phyloP scores from a whole-genome alignment of 2,329 filamentous ascomycete genomes.

The Diaporthe ilicicola region DNA sequence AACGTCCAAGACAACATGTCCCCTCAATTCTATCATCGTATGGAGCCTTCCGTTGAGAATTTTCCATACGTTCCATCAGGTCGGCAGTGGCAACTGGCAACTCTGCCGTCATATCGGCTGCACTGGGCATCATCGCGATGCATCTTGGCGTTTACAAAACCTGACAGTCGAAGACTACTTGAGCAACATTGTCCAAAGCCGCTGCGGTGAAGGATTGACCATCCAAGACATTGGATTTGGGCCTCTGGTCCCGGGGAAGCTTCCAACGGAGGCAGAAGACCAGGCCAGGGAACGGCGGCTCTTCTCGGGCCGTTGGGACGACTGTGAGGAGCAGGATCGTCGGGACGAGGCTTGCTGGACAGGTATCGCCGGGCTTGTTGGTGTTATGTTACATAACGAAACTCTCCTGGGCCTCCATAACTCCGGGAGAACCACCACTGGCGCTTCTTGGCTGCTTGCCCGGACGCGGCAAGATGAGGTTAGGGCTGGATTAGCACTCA shows the following conservation, averaged over 20 bases:
- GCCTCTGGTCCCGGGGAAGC: not conserved
- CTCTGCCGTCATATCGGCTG: not conserved
- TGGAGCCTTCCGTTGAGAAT: slow-evolving; percentile 21
- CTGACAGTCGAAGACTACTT: not conserved
- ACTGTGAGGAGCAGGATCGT: not conserved
- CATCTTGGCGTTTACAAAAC: not conserved
- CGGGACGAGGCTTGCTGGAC: not conserved
- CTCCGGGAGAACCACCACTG: not conserved
- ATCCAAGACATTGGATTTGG: slow-evolving; percentile 4
- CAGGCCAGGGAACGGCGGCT: not conserved
- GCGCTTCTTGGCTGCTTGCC: slow-evolving; percentile 10
- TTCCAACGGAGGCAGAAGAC: not conserved
- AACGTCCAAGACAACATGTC: slow-evolving; percentile 12
- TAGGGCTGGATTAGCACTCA: not conserved
- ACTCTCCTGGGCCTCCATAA: not conserved
- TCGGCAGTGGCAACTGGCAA: not conserved
- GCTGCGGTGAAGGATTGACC: not conserved
- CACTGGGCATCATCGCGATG: not conserved
- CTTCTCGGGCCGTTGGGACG: not conserved
- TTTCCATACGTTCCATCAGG: slow-evolving; percentile 20
- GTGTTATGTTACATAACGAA: not conserved
- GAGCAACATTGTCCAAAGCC: not conserved
- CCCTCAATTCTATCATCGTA: slow-evolving; percentile 2
- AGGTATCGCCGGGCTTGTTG: not conserved
- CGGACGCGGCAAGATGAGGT: slow-evolving; percentile 19